Percentiles rank a stretch among this genome's conserved stretches.
These are phyloP conservation scores for Abrus pulchellus DNA, from an alignment of 306 rosid genomes.

Conservation along the genomic window DNA sequence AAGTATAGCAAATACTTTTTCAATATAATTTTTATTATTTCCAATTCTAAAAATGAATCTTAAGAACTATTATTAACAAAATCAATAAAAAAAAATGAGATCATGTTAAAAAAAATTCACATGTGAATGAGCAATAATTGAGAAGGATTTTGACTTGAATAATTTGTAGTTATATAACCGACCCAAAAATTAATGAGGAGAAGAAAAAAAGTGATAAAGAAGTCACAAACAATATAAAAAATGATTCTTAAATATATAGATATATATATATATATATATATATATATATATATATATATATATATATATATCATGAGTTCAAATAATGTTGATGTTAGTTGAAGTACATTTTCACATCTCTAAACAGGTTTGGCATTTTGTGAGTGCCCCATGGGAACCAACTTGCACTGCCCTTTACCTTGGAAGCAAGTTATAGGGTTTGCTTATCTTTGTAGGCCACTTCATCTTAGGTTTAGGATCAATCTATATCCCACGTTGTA, in stretches of 20 bases:
- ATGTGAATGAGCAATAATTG: too few relatives aligned
- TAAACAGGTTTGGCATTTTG: slow-evolving; percentile 7
- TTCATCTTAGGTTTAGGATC: not conserved
- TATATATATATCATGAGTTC: not conserved
- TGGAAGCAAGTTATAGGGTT: not conserved
- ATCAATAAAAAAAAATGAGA: too few relatives aligned
- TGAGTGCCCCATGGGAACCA: not conserved
- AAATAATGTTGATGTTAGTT: not conserved
- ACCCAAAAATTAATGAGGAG: not conserved
- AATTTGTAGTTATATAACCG: not conserved
- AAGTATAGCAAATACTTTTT: too few relatives aligned
- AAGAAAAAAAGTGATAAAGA: not conserved
- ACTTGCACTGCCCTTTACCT: not conserved
- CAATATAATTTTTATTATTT: too few relatives aligned
- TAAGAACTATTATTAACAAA: too few relatives aligned
- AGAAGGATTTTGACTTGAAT: too few relatives aligned
- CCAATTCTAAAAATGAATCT: too few relatives aligned
- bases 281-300: not conserved
- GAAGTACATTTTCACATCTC: slow-evolving; percentile 16
- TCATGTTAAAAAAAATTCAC: too few relatives aligned
- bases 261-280: too few relatives aligned
- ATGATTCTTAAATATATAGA: not conserved
- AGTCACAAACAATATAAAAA: not conserved
- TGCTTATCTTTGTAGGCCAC: slow-evolving; percentile 15
- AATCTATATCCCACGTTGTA: not conserved